Evolutionary conservation across 164 flowering plant genomes (phyloP).

Genomic region (Vitis labrusca): DNA sequence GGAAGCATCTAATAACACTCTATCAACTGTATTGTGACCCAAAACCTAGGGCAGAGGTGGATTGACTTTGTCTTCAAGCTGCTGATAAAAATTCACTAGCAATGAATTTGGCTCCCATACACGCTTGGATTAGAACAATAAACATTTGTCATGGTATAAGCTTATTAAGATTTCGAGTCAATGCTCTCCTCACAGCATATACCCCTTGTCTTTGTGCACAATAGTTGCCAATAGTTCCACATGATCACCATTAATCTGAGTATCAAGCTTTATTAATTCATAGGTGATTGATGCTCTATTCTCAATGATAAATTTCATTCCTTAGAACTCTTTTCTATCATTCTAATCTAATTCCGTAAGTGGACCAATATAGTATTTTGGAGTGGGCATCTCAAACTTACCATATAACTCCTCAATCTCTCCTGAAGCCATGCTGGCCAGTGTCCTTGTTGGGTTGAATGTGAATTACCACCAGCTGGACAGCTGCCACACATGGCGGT

Average conservation of each 20-base stretch:
- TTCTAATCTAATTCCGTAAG: constrained; percentile 96
- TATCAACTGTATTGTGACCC: too few species aligned
- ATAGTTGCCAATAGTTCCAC: constrained; percentile 93
- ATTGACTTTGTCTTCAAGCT: constrained; percentile 82
- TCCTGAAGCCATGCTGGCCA: too few species aligned
- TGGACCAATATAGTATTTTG: constrained; percentile 92
- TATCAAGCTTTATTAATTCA: constrained; percentile 89
- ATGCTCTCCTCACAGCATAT: constrained; percentile 85
- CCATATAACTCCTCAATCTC: neutral
- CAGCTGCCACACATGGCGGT: too few species aligned
- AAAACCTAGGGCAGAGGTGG: constrained; percentile 22
- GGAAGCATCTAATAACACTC: too few species aligned
- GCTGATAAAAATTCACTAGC: constrained; percentile 97
- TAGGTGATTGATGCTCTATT: constrained; percentile 80
- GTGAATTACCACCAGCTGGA: too few species aligned
- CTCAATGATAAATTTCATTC: constrained; percentile 86
- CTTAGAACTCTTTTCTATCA: constrained; percentile 85
- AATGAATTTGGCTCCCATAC: constrained; percentile 79
- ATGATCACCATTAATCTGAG: constrained; percentile 81
- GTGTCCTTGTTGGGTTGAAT: too few species aligned
- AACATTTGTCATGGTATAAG: constrained; percentile 98
- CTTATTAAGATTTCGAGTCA: constrained; percentile 91
- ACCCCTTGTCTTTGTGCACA: constrained; percentile 98
- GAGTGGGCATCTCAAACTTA: constrained; percentile 94
- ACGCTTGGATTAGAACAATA: constrained; percentile 95